These are phyloP conservation scores for Leccinum olivaceopallidum DNA, from an alignment of 768 basidiomycete species.

Conservation along the genomic window DNA sequence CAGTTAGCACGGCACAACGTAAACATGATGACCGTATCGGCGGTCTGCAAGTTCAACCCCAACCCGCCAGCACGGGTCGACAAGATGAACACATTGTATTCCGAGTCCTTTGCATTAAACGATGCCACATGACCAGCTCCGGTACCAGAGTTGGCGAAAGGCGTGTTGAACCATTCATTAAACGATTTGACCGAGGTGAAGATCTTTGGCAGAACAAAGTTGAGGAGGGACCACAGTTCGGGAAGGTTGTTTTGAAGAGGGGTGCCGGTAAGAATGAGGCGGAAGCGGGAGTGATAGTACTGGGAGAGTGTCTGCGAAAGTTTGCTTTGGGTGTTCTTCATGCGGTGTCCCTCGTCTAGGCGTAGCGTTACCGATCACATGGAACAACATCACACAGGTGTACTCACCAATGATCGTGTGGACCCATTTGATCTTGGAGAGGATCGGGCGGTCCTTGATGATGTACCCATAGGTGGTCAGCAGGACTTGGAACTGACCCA, in stretches of 20 bases:
- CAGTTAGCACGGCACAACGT: constrained; percentile 9
- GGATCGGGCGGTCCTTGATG: constrained; percentile 90
- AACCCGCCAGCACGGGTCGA: constrained; percentile 94
- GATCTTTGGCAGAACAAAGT: constrained; percentile 92
- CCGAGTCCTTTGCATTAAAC: constrained; percentile 89
- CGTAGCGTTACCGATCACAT: constrained; percentile 4
- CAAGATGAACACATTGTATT: constrained; percentile 89
- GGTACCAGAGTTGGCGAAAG: constrained; percentile 97
- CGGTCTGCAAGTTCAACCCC: constrained; percentile 93
- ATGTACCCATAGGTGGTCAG: constrained; percentile 97
- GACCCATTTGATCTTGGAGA: constrained; percentile 92
- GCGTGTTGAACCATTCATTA: constrained; percentile 99
- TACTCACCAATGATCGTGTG: constrained; percentile 92
- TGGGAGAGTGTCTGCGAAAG: constrained; percentile 87
- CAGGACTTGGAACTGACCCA: constrained; percentile 86
- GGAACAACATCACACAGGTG: background rate
- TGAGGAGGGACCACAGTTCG: constrained; percentile 93
- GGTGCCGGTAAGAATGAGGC: constrained; percentile 93
- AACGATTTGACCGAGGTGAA: constrained; percentile 99
- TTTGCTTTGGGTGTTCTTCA: constrained; percentile 96
- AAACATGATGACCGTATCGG: constrained; percentile 91
- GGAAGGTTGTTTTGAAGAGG: constrained; percentile 97
- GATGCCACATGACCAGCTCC: constrained; percentile 81
- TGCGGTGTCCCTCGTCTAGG: constrained; percentile 92
- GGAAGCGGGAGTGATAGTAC: constrained; percentile 90